phyloP scores from a whole-genome alignment of 345 rosid species.

The Eucalyptus tenuipes region DNA sequence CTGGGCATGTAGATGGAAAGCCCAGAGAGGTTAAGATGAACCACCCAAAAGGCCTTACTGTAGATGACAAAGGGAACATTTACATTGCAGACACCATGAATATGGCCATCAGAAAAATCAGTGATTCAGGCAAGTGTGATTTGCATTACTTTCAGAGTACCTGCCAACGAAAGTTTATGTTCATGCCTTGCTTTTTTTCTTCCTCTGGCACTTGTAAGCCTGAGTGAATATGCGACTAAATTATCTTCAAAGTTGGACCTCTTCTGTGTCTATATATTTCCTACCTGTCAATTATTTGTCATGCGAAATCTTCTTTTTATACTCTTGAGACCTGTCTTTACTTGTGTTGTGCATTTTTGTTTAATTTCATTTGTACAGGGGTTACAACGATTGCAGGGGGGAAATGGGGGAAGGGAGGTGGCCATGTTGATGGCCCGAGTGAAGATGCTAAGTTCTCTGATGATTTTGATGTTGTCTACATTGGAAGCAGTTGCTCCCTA shows the following conservation, averaged over 20 bases:
- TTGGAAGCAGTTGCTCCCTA: constrained; percentile 96
- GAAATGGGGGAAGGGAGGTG: constrained; percentile 59
- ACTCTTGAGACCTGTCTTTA: neutral
- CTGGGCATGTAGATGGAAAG: constrained; percentile 91
- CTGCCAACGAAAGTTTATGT: neutral
- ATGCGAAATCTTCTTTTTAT: neutral
- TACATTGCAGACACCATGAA: constrained; percentile 84
- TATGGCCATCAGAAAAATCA: constrained; percentile 89
- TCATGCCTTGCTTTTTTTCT: neutral
- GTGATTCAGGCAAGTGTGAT: constrained; percentile 49
- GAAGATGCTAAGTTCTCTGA: constrained; percentile 94
- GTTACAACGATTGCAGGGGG: constrained; percentile 99
- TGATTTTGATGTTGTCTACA: constrained; percentile 91
- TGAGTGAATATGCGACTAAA: neutral
- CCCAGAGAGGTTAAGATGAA: constrained; percentile 77
- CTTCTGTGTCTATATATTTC: neutral
- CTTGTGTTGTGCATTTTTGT: neutral
- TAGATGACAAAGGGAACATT: constrained; percentile 86
- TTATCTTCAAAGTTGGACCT: neutral
- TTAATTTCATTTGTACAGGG: constrained; percentile 30
- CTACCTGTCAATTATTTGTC: neutral
- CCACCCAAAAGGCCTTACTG: constrained; percentile 83
- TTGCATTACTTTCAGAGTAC: neutral
- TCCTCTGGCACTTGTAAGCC: neutral
- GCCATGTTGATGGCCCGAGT: constrained; percentile 95